Base-by-base conservation (phyloP, 805 yeast species). In the Wickerhamomyces subpelliculosus region DNA sequence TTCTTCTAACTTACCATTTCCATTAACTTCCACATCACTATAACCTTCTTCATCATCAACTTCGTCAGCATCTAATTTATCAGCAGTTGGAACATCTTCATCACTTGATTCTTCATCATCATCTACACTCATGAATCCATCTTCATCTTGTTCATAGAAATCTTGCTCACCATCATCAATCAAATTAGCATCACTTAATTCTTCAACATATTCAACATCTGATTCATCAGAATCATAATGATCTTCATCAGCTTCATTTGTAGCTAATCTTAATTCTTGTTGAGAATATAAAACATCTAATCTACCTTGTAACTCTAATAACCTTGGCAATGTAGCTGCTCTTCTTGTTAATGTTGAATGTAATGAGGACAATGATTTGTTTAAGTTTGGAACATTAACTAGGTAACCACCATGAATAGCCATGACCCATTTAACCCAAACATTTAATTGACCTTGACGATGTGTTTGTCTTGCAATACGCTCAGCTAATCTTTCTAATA, bases 351-450 rank as follows among this genome's bases (percentile, higher is more conserved):
- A 64, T 4, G 84, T 78, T 6, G 79, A 64, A 52, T 82, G 83
- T 42, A 90, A 61, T 2, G 78, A 64, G 10, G 81, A 75, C 41
- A 88, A 63, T 18, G 78, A 65, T 27, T 68, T 73, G 38, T 76
- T 65, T 39, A 80, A 68, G 39, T 76, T 67, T 40, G 67, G 67
- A 27, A 65, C 55, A 28, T 60, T 54, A 27, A 61, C 62, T 36
- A 69, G 64, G 45, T 80, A 73, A 1, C 85, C 86, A 33, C 97
- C 97, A 57, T 87, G 94, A 5, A 78, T 67, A 32, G 90, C 72
- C 52, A 93, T 66, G 20, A 87, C 67, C 89, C 94, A 87, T 58
- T 86, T 84, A 39, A 90, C 76, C 97, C 97, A 93, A 5, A 75
- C 61, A 29, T 75, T 72, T 40, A 68, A 61, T 34, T 68, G 68